These are phyloP conservation scores for Lactifluus volemus DNA, from an alignment of 768 basidiomycete genomes.

Conservation along the genomic window DNA sequence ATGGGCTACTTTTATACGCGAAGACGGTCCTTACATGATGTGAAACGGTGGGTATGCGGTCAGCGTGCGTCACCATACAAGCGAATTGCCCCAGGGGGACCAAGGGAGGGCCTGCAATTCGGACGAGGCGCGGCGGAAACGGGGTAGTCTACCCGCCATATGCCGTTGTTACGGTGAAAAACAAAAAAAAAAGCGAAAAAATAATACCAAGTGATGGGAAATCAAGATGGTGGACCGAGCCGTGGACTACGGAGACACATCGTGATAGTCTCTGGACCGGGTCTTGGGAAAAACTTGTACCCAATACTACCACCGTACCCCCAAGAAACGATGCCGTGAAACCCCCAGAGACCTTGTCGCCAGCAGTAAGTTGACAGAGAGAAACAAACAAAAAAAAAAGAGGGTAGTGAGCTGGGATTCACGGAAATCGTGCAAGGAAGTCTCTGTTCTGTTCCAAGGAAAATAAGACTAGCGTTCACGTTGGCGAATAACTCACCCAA, in stretches of 20 bases:
- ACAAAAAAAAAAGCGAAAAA: not conserved
- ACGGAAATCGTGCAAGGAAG: constrained; percentile 3
- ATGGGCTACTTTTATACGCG: constrained; percentile 14
- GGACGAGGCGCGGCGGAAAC: constrained; percentile 15
- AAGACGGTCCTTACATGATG: constrained; percentile 14
- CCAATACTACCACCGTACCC: not conserved
- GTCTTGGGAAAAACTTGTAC: not conserved
- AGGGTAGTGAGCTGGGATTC: constrained; percentile 7
- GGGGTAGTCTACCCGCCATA: constrained; percentile 11
- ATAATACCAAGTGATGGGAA: not conserved
- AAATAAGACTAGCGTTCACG: not conserved
- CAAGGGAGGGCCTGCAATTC: constrained; percentile 8
- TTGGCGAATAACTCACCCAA: not conserved
- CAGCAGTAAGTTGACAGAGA: not conserved
- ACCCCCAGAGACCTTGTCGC: not conserved
- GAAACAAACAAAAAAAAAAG: not conserved
- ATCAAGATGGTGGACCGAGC: not conserved
- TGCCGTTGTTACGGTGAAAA: constrained; percentile 6
- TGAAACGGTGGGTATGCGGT: constrained; percentile 7
- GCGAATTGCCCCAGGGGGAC: constrained; percentile 16
- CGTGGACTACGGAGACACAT: constrained; percentile 6
- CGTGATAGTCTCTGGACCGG: constrained; percentile 5
- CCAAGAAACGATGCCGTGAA: constrained; percentile 12
- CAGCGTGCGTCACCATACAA: constrained; percentile 14
- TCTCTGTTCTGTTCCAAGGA: not conserved